phyloP scores from a whole-genome alignment of 306 rosid genomes.

The Elaeagnus macrophylla region DNA sequence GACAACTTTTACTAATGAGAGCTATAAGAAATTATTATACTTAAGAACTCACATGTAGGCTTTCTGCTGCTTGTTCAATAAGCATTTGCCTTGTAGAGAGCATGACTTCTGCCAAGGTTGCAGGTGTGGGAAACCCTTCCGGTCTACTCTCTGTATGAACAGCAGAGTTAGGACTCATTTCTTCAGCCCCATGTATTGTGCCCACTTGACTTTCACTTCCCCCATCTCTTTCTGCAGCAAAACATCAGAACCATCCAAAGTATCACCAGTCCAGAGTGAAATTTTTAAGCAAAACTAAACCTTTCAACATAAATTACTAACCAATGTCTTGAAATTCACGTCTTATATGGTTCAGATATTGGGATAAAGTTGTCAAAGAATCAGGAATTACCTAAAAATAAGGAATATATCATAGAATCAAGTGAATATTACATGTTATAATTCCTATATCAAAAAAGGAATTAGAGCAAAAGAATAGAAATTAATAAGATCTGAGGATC shows the following conservation, averaged over 20 bases:
- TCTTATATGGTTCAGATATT: conserved; percentile 52
- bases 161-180: conserved; percentile 36
- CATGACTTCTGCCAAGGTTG: conserved; percentile 81
- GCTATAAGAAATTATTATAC: no score
- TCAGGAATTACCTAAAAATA: conserved; percentile 72
- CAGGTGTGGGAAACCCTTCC: conserved; percentile 62
- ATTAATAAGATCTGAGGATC: conserved; percentile 21
- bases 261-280: conserved; percentile 10
- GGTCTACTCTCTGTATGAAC: conserved; percentile 29
- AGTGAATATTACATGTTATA: not conserved
- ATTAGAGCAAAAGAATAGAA: conserved; percentile 15
- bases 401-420: conserved; percentile 8
- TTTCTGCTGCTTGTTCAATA: conserved; percentile 54
- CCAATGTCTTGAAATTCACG: conserved; percentile 66
- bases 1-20: no score
- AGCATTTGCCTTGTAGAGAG: conserved; percentile 70
- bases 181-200: conserved; percentile 32
- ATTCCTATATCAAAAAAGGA: no score
- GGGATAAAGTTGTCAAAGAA: conserved; percentile 86
- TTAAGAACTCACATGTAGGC: conserved; percentile 56
- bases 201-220: conserved; percentile 38
- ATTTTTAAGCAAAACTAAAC: conserved; percentile 9
- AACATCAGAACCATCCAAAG: conserved; percentile 22
- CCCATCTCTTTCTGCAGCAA: conserved; percentile 58
- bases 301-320: conserved; percentile 30